Evolutionary conservation across 2,329 filamentous ascomycete genomes (phyloP), one percentile per base, ranked within the genome.

Genomic region (Fusarium keratoplasticum): DNA sequence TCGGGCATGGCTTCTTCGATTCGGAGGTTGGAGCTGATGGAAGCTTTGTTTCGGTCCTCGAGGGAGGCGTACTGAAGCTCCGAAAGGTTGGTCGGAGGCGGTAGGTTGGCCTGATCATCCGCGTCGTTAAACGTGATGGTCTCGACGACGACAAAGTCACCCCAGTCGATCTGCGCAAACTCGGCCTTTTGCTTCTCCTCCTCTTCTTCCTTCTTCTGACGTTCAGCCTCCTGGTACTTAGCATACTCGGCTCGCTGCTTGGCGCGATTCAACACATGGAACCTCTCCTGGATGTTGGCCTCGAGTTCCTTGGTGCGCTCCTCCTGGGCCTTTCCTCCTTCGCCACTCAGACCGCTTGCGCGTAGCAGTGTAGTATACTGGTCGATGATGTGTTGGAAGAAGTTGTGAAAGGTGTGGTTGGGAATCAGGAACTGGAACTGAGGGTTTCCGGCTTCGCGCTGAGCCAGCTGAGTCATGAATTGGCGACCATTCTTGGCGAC

Each of bases 1-100:
- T 94, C 94, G 60, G 96, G 96, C 89, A 98, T 94, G 7, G 96
- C 95, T 86, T 99, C 96, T 83, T 99, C 96, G 73, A 99, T 95
- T 67, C 96, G 93, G 76, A 95, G 87, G 79, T 93, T 92, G 66
- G 94, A 90, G 77, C 91, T 91, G 73, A 98, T 92, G 40, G 95
- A 97, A 80, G 96, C 93, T 83, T 93, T 94, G 66, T 96, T 97
- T 83, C 97, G 96, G 83, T 98, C 95, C 80, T 99, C 96, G 20
- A 99, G 89, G 10, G 95, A 98, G 33, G 95, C 95, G 71, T 95
- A 97, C 82, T 98, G 95, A 20, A 99, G 88, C 78, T 99, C 96
- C 73, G 94, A 94, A 47, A 98, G 90, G 6, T 93, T 95, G 5
- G 95, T 96, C 1, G 96, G 96, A 2, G 95, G 93, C 35, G 96